Evolutionary conservation across 116 monocot species (phyloP).

Genomic region (Iris pallida): DNA sequence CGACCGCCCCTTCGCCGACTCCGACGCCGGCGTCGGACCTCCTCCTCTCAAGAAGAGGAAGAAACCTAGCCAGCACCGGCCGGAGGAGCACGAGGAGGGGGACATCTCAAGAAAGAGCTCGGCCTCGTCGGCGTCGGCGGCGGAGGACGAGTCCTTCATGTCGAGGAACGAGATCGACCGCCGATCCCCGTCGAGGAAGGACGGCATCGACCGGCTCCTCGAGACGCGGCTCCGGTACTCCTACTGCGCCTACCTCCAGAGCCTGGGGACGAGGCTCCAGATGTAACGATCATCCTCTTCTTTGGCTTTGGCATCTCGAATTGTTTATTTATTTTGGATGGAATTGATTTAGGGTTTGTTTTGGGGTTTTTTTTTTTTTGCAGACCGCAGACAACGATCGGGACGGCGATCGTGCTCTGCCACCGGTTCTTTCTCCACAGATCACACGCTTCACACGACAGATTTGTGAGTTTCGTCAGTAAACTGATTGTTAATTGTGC

Average conservation of each 20-base stretch:
- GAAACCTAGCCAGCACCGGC: neutral
- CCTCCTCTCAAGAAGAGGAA: constrained; percentile 5
- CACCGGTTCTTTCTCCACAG: constrained; percentile 77
- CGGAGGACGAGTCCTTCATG: neutral
- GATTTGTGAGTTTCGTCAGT: constrained; percentile 64
- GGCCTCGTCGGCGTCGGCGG: neutral
- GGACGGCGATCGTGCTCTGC: constrained; percentile 80
- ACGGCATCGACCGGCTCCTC: constrained; percentile 56
- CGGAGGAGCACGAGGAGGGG: neutral
- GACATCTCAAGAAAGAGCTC: no score
- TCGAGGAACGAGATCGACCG: constrained; percentile 50
- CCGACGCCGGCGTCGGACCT: neutral
- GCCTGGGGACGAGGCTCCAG: constrained; percentile 60
- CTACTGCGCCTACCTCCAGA: constrained; percentile 70
- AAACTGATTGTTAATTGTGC: no score
- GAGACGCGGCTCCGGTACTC: constrained; percentile 73
- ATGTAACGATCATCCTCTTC: constrained; percentile 35
- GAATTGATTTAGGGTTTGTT: no score
- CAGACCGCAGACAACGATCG: constrained; percentile 85
- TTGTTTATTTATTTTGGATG: no score
- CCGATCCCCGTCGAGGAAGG: constrained; percentile 83
- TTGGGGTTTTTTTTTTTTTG: constrained; percentile 6
- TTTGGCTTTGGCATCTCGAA: no score
- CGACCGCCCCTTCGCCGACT: no score
- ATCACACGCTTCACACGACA: constrained; percentile 90